These are phyloP conservation scores for Populus hybrid DNA, from an alignment of 441 rosid genomes.

Conservation along the genomic window DNA sequence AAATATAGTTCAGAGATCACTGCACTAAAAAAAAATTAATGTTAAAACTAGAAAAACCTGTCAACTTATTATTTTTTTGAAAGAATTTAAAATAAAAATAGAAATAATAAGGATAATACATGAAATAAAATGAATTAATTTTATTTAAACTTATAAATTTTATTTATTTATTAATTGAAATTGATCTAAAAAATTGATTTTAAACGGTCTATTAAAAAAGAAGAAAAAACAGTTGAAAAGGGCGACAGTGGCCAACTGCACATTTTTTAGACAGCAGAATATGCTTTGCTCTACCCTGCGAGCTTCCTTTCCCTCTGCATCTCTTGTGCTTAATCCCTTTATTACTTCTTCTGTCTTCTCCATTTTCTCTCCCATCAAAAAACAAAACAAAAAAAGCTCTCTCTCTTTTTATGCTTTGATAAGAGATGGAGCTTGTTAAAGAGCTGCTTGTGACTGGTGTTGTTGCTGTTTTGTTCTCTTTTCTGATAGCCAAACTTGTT, in stretches of 20 bases:
- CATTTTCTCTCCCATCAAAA: not conserved
- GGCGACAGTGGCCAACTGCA: not conserved
- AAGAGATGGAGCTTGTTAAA: conserved; percentile 53
- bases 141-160: too few species aligned
- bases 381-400: not conserved
- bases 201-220: too few species aligned
- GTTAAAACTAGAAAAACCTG: not conserved
- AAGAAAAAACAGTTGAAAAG: not conserved
- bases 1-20: not conserved
- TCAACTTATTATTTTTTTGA: not conserved
- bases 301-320: conserved; percentile 30
- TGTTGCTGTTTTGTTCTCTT: conserved; percentile 55
- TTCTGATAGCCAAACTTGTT: conserved; percentile 62
- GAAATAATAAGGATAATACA: too few species aligned
- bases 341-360: not conserved
- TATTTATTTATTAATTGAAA: too few species aligned
- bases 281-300: conserved; percentile 48
- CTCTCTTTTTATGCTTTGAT: not conserved
- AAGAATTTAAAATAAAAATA: too few species aligned
- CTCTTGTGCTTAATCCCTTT: not conserved
- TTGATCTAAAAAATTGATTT: not conserved
- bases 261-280: conserved; percentile 26
- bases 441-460: conserved; percentile 56
- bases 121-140: too few species aligned
- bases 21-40: too few species aligned